Conservation (phyloP, 306 rosid genomes). For the Vachellia pachyceras region DNA sequence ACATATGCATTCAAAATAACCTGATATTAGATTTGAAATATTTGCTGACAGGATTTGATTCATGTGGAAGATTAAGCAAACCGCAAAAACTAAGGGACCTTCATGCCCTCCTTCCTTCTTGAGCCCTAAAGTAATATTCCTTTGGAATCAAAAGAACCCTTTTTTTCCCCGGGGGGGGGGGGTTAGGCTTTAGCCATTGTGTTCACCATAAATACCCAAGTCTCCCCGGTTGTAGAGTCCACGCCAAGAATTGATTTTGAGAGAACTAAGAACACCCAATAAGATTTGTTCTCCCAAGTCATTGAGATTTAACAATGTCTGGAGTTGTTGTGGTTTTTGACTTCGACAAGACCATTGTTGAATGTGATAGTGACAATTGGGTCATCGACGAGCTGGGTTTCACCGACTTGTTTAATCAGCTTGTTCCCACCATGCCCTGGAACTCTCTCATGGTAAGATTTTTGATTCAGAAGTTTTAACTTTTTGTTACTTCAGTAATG, state of each 20-base stretch:
- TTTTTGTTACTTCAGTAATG: background rate
- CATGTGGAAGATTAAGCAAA: no score
- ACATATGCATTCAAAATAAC: no score
- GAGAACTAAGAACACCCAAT: constrained; percentile 3
- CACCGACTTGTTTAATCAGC: constrained; percentile 63
- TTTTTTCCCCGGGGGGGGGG: background rate
- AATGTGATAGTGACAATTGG: constrained; percentile 82
- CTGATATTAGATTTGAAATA: background rate
- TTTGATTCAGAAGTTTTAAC: background rate
- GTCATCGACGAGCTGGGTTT: constrained; percentile 70
- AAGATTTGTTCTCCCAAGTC: background rate
- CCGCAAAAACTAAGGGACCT: background rate
- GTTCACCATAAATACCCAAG: constrained; percentile 51
- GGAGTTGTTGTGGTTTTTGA: constrained; percentile 63
- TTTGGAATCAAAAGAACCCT: constrained; percentile 26
- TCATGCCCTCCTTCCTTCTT: background rate
- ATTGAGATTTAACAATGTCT: constrained; percentile 45
- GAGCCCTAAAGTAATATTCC: constrained; percentile 47
- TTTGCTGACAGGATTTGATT: background rate
- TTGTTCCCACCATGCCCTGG: constrained; percentile 73
- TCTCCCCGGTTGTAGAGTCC: background rate
- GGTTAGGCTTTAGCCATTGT: background rate
- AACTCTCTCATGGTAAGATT: constrained; percentile 71
- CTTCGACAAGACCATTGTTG: constrained; percentile 82
- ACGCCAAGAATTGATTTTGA: constrained; percentile 29